Percentiles rank a stretch among this genome's conserved stretches.
Evolutionary conservation across 1,284 basidiomycete genomes (phyloP).

Genomic region (Trichosporon sp.): DNA sequence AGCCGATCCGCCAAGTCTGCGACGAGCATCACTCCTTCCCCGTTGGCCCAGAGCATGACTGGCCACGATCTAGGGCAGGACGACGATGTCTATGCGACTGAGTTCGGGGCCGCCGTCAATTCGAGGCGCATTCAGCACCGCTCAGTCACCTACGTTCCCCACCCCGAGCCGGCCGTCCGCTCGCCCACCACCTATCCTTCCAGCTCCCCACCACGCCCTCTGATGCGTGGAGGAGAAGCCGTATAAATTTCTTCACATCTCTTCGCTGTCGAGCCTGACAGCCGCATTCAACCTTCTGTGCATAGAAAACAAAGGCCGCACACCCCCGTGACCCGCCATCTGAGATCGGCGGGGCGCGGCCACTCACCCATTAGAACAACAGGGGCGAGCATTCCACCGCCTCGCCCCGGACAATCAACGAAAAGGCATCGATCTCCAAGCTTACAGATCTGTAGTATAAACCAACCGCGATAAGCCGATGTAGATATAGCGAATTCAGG

Average conservation of each 20-base stretch:
- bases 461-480: neutral
- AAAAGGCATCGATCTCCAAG: neutral
- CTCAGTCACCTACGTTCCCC: slow-evolving; percentile 7
- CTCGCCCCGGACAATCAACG: neutral
- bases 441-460: slow-evolving; percentile 8
- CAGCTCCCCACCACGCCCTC: neutral
- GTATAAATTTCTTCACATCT: neutral
- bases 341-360: neutral
- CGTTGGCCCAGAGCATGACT: slow-evolving; percentile 9
- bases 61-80: neutral
- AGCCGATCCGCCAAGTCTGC: slow-evolving; percentile 16
- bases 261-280: neutral
- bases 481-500: slow-evolving; percentile 12
- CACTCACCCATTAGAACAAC: neutral
- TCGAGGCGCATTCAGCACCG: slow-evolving; percentile 7
- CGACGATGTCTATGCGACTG: slow-evolving; percentile 5
- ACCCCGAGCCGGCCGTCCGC: neutral
- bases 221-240: neutral
- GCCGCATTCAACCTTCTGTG: neutral
- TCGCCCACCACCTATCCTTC: neutral
- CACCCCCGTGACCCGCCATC: neutral
- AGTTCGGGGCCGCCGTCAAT: slow-evolving; percentile 1
- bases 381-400: neutral
- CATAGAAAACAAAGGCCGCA: slow-evolving; percentile 7
- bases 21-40: slow-evolving; percentile 1